These are phyloP conservation scores for Jacaranda copaia DNA, from an alignment of 257 asterid genomes.

Conservation along the genomic window DNA sequence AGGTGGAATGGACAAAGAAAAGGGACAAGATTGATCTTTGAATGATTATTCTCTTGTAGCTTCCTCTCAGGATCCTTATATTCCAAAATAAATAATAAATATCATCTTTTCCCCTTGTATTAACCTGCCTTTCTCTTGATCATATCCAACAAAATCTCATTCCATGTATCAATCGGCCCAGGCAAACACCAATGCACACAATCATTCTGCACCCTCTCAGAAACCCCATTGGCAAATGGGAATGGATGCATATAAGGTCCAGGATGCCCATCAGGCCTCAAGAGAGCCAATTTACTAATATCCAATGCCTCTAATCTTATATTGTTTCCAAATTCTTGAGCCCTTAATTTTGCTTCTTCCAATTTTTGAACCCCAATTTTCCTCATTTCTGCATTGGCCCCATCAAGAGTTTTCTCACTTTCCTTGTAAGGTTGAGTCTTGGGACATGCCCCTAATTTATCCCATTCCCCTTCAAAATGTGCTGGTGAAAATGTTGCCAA, in stretches of 20 bases:
- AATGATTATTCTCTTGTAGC: no score
- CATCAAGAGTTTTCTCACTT: constrained; percentile 55
- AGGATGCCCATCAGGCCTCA: constrained; percentile 90
- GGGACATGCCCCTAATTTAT: constrained; percentile 72
- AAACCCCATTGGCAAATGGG: constrained; percentile 74
- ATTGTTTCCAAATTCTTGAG: constrained; percentile 12
- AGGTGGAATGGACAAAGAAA: no score
- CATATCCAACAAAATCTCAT: constrained; percentile 65
- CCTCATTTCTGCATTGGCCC: constrained; percentile 75
- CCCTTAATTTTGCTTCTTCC: constrained; percentile 44
- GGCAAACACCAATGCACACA: constrained; percentile 97
- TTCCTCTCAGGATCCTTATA: no score
- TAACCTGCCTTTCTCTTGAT: constrained; percentile 45
- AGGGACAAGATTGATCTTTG: no score
- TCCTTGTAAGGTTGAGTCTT: constrained; percentile 58
- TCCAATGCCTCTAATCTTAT: constrained; percentile 68
- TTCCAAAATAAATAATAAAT: neutral
- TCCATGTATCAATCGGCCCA: constrained; percentile 90
- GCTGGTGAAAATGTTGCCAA: constrained; percentile 76
- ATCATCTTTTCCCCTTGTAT: constrained; percentile 2
- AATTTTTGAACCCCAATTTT: constrained; percentile 50
- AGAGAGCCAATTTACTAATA: constrained; percentile 59
- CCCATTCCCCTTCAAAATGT: constrained; percentile 95
- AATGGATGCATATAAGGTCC: constrained; percentile 78
- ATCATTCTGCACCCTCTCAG: constrained; percentile 67